Conservation (phyloP, 495 filamentous ascomycete species). For the Penicillium mononematosum region DNA sequence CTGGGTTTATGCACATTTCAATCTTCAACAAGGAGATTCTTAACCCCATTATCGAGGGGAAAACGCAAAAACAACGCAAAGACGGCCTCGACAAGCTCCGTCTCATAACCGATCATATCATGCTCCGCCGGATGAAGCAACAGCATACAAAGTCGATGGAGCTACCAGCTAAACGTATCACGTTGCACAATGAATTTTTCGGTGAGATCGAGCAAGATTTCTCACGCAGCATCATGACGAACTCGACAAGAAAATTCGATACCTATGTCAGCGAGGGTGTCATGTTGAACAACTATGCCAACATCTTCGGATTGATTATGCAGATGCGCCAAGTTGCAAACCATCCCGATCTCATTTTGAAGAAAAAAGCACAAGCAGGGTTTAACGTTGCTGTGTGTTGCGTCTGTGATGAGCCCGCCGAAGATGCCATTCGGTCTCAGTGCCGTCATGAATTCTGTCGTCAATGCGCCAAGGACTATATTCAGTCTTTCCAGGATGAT, state of each 20-base stretch:
- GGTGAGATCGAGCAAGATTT: slow-evolving; percentile 94
- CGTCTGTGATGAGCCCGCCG: slow-evolving; percentile 93
- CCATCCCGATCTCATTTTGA: slow-evolving; percentile 90
- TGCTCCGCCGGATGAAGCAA: slow-evolving; percentile 89
- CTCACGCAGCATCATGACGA: slow-evolving; percentile 91
- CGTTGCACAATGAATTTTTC: slow-evolving; percentile 90
- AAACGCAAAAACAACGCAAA: slow-evolving; percentile 51
- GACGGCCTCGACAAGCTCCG: slow-evolving; percentile 77
- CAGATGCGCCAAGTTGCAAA: slow-evolving; percentile 96
- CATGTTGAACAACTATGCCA: slow-evolving; percentile 92
- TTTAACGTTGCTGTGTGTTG: slow-evolving; percentile 89
- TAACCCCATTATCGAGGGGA: slow-evolving; percentile 62
- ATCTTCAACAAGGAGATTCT: slow-evolving; percentile 95
- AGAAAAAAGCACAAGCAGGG: slow-evolving; percentile 77
- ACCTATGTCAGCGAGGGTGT: slow-evolving; percentile 94
- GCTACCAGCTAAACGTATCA: slow-evolving; percentile 88
- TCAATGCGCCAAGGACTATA: slow-evolving; percentile 79
- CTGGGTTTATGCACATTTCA: slow-evolving; percentile 81
- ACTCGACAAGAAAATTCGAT: slow-evolving; percentile 80
- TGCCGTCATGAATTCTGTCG: slow-evolving; percentile 97
- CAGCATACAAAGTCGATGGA: slow-evolving; percentile 93
- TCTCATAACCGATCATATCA: slow-evolving; percentile 82
- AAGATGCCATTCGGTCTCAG: slow-evolving; percentile 86
- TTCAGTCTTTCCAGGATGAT: slow-evolving; percentile 64
- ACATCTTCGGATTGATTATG: slow-evolving; percentile 83